Evolutionary conservation across 2,329 filamentous ascomycete species (phyloP), one percentile per base, ranked within the genome.

Genomic region (Atkinsonella texensis): DNA sequence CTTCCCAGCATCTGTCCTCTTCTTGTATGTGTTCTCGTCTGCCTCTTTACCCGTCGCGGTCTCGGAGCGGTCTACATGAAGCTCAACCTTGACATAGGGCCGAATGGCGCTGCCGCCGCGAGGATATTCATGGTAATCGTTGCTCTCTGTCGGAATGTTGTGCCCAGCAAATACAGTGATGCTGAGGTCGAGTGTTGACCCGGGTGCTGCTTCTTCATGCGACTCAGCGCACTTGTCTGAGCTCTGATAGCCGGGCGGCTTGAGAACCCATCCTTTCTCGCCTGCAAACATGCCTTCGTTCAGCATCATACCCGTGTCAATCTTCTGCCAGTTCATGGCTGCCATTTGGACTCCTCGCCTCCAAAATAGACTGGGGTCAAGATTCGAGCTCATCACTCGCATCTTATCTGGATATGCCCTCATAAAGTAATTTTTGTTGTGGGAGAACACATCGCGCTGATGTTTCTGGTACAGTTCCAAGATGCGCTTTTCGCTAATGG

Each of bases 241-340:
- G 56, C 72, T 74, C 53, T 81, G 83, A 65, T 89, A 93, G 15
- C 84, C 84, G 33, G 75, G 65, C 0, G 90, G 89, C 68, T 96
- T 96, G 55, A 93, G 74, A 2, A 90, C 81, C 87, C 88, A 96
- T 41, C 91, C 90, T 42, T 79, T 72, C 48, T 87, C 85, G 10
- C 82, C 87, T 38, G 89, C 87, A 65, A 97, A 98, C 93, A 98
- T 97, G 63, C 87, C 93, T 61, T 95, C 86, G 63, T 97, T 97
- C 63, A 98, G 80, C 74, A 97, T 94, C 80, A 96, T 94, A 43
- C 88, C 87, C 52, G 93, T 81, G 64, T 97, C 91, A 58, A 90
- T 85, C 2, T 85, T 91, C 68, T 98, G 93, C 91, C 93, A 97
- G 66, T 98, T 98, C 66, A 97, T 78, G 17, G 93, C 91, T 5